A percentile compares a stretch with the other conserved stretches of the same genome.
These are phyloP conservation scores for Rhizoctonia solani DNA, from an alignment of 1,284 basidiomycete genomes.

Conservation along the genomic window DNA sequence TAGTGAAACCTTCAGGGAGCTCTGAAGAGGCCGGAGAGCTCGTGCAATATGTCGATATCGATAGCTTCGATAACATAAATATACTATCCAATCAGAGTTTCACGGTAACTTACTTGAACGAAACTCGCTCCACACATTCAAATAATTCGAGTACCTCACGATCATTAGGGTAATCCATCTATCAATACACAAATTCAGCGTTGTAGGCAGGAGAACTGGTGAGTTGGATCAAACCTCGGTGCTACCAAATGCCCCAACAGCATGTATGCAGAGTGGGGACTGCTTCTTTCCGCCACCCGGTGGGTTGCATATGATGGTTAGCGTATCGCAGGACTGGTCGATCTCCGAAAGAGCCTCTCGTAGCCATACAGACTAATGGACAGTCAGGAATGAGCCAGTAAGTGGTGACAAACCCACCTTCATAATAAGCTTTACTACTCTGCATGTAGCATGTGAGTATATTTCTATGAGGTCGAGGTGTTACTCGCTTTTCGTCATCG, in stretches of 20 bases:
- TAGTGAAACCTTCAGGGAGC: slow-evolving; percentile 82
- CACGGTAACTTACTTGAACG: slow-evolving; percentile 63
- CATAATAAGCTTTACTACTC: slow-evolving; percentile 81
- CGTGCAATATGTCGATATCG: slow-evolving; percentile 72
- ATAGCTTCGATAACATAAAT: slow-evolving; percentile 60
- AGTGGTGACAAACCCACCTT: slow-evolving; percentile 58
- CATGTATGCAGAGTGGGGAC: slow-evolving; percentile 75
- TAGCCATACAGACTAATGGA: slow-evolving; percentile 79
- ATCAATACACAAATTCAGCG: slow-evolving; percentile 12
- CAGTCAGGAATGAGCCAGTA: background rate
- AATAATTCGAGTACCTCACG: slow-evolving; percentile 86
- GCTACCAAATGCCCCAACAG: slow-evolving; percentile 77
- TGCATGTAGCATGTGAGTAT: slow-evolving; percentile 43
- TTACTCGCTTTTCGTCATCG: slow-evolving; percentile 62
- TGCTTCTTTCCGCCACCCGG: slow-evolving; percentile 45
- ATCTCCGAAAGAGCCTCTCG: slow-evolving; percentile 89
- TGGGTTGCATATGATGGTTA: slow-evolving; percentile 78
- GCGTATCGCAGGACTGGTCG: slow-evolving; percentile 78
- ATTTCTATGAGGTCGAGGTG: background rate
- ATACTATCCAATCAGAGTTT: background rate
- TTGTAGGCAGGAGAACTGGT: background rate
- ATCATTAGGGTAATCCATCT: slow-evolving; percentile 95
- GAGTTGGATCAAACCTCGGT: slow-evolving; percentile 62
- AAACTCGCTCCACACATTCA: slow-evolving; percentile 70
- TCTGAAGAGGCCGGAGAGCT: slow-evolving; percentile 72